These are phyloP conservation scores for Rhamnella rubrinervis DNA, from an alignment of 331 rosid genomes.

Conservation along the genomic window DNA sequence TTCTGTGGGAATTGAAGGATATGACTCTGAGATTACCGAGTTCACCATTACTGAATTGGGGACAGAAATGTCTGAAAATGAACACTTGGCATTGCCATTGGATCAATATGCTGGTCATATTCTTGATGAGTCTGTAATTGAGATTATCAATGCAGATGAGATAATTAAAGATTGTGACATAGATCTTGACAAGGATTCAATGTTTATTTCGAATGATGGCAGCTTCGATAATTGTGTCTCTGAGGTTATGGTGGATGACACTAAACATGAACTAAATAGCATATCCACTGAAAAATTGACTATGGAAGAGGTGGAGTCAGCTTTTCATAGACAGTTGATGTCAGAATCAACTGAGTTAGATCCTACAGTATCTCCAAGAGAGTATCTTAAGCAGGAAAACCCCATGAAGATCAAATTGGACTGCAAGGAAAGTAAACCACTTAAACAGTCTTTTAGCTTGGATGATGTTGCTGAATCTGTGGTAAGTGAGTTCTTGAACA, in stretches of 20 bases:
- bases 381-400: constrained; percentile 29
- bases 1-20: constrained; percentile 40
- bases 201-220: constrained; percentile 27
- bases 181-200: constrained; percentile 24
- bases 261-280: constrained; percentile 27
- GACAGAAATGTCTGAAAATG: constrained; percentile 49
- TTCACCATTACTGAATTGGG: constrained; percentile 57
- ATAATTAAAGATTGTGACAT: constrained; percentile 42
- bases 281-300: constrained; percentile 25
- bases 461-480: constrained; percentile 61
- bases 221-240: constrained; percentile 21
- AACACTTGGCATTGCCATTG: constrained; percentile 30
- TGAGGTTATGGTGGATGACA: constrained; percentile 20
- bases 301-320: constrained; percentile 31
- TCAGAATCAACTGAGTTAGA: constrained; percentile 21
- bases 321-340: constrained; percentile 18
- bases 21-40: constrained; percentile 38
- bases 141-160: constrained; percentile 45
- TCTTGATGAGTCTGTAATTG: constrained; percentile 35
- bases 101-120: constrained; percentile 34
- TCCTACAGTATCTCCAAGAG: constrained; percentile 11
- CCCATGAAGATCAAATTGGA: constrained; percentile 29
- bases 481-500: constrained; percentile 63
- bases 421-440: constrained; percentile 33
- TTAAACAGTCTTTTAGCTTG: constrained; percentile 44